Evolutionary conservation across 352 stramenopile species (phyloP).

Genomic region (Bremia lactucae): DNA sequence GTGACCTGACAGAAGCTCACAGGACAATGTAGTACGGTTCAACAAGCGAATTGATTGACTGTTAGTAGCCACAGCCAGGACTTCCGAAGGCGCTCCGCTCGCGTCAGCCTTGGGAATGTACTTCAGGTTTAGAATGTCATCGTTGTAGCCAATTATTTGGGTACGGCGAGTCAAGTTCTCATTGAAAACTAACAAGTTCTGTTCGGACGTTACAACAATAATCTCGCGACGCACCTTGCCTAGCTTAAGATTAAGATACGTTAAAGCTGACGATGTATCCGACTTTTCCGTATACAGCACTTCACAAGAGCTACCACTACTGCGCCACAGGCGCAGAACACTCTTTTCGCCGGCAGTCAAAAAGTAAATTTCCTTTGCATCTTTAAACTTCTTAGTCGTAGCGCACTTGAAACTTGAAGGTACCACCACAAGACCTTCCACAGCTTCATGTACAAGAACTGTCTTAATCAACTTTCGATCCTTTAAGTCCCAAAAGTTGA

Average conservation of each 20-base stretch:
- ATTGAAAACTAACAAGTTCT: constrained; percentile 84
- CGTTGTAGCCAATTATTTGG: constrained; percentile 91
- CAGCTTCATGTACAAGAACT: constrained; percentile 88
- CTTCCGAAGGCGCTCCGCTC: constrained; percentile 32
- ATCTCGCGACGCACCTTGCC: constrained; percentile 49
- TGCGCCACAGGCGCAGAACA: constrained; percentile 69
- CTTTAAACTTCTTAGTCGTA: constrained; percentile 15
- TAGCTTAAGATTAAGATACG: constrained; percentile 47
- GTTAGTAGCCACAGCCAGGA: constrained; percentile 94
- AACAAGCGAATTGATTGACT: constrained; percentile 92
- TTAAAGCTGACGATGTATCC: constrained; percentile 25
- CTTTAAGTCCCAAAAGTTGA: constrained; percentile 86
- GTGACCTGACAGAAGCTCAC: constrained; percentile 93
- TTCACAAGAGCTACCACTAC: constrained; percentile 23
- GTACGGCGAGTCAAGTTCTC: constrained; percentile 49
- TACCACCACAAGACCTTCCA: constrained; percentile 91
- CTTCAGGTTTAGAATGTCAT: constrained; percentile 97
- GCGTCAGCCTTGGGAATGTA: constrained; percentile 73
- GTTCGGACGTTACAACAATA: constrained; percentile 66
- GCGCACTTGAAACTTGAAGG: constrained; percentile 49
- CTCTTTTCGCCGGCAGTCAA: constrained; percentile 90
- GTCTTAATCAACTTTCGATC: constrained; percentile 85
- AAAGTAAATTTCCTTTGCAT: constrained; percentile 79
- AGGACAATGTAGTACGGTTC: constrained; percentile 86
- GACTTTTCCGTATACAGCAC: constrained; percentile 36